Evolutionary conservation across 768 basidiomycete species (phyloP).

Genomic region (Tulasnella sp.): DNA sequence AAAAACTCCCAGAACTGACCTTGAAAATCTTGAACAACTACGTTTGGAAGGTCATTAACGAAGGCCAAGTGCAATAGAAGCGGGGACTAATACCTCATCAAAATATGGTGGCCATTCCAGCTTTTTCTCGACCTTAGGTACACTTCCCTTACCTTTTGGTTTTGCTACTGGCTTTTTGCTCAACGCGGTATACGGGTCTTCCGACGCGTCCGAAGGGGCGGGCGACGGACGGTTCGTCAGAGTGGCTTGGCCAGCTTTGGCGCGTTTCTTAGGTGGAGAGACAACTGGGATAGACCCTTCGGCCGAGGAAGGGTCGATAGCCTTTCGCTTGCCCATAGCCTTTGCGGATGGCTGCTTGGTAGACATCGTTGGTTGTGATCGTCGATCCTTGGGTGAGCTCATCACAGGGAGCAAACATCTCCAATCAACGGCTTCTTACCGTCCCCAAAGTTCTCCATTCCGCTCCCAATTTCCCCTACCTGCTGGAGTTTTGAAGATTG

Average conservation of each 20-base stretch:
- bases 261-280: neutral
- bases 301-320: neutral
- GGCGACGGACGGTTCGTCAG: neutral
- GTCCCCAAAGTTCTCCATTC: neutral
- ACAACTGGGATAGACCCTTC: neutral
- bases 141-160: constrained; percentile 19
- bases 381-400: neutral
- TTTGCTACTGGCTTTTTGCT: constrained; percentile 1
- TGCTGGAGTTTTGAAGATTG: too few relatives aligned
- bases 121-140: neutral
- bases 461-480: neutral
- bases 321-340: constrained; percentile 18
- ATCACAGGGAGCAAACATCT: neutral
- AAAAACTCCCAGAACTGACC: constrained; percentile 28
- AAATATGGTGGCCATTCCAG: constrained; percentile 56
- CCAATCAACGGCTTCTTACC: constrained; percentile 2
- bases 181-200: neutral
- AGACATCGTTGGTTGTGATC: neutral
- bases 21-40: constrained; percentile 53
- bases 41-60: too few relatives aligned
- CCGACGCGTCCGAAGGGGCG: neutral
- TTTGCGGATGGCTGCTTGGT: neutral
- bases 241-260: neutral
- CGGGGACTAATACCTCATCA: constrained; percentile 30
- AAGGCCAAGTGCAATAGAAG: neutral